These are phyloP conservation scores for Monilinia vaccinii-corymbosi DNA, from an alignment of 2,329 filamentous ascomycete species.

Conservation along the genomic window DNA sequence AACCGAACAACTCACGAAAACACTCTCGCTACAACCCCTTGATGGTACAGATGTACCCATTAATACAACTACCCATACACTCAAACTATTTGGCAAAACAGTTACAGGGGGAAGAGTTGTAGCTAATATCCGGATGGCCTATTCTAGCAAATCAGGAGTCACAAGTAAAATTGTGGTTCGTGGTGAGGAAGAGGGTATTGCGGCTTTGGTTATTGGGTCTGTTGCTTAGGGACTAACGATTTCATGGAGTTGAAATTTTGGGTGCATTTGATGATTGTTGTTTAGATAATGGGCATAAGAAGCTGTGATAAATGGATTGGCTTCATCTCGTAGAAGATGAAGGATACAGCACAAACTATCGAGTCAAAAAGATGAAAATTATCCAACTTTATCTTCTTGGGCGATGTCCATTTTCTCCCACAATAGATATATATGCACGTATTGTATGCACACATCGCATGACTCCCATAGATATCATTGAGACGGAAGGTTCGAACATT, in stretches of 20 bases:
- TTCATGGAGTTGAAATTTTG: conserved; percentile 22
- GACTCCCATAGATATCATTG: background rate
- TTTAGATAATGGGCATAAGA: conserved; percentile 24
- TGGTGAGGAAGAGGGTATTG: conserved; percentile 87
- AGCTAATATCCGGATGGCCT: conserved; percentile 84
- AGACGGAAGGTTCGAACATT: background rate
- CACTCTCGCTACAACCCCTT: conserved; percentile 82
- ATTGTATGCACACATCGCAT: background rate
- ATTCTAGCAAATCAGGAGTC: conserved; percentile 82
- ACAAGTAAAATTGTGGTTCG: conserved; percentile 92
- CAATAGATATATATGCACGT: background rate
- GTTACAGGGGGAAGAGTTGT: conserved; percentile 84
- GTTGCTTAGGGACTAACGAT: conserved; percentile 43
- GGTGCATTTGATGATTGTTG: conserved; percentile 22
- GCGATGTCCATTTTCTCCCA: background rate
- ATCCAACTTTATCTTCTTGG: background rate
- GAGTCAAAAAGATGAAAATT: conserved; percentile 11
- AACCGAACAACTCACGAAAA: conserved; percentile 79
- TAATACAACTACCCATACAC: conserved; percentile 81
- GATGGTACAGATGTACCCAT: conserved; percentile 90
- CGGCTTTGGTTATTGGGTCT: conserved; percentile 72
- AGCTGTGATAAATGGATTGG: conserved; percentile 11
- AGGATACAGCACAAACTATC: conserved; percentile 1
- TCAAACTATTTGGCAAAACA: conserved; percentile 95
- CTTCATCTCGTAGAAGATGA: conserved; percentile 12